Evolutionary conservation across 2,329 filamentous ascomycete genomes (phyloP), one percentile per base, ranked within the genome.

Genomic region (Mycocentrospora acerina): DNA sequence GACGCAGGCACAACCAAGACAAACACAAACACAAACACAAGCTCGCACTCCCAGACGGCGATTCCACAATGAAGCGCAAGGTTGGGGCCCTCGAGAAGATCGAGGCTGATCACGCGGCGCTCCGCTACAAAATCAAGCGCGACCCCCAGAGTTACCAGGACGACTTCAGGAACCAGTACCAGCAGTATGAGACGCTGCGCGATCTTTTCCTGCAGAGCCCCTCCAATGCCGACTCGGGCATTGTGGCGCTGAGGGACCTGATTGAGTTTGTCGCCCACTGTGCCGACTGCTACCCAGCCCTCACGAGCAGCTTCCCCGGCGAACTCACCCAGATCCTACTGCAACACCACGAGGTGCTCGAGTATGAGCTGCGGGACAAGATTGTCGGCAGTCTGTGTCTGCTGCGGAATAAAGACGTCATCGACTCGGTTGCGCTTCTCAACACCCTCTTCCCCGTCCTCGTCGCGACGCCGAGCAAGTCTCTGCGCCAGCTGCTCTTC

Each of bases 381-480:
- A 81, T 97, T 40, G 91, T 97, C 2, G 88, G 88, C 32, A 94
- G 88, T 64, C 72, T 98, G 56, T 87, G 94, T 18, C 74, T 98
- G 33, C 71, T 98, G 47, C 79, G 88, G 42, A 88, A 90, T 65
- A 98, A 98, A 69, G 90, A 96, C 4, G 80, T 96, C 29, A 84
- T 98, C 49, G 86, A 95, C 66, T 95, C 90, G 16, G 78, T 83
- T 29, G 66, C 74, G 8, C 79, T 97, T 2, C 78, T 97, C 30
- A 91, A 93, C 44, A 90, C 89, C 0, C 77, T 97, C n/a, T 96
- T 97, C 68, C 91, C 91, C 1, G 88, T 98, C 53, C 80, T 98
- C 24, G 84, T 95, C 6, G 79, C 86, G n/a, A 95, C 93, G 1
- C 86, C 88, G 2, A 95, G 89, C 72, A 98, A 98, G 68, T 84